Conservation (phyloP, 2,329 filamentous ascomycete genomes). For the Rhinocladiella similis region DNA sequence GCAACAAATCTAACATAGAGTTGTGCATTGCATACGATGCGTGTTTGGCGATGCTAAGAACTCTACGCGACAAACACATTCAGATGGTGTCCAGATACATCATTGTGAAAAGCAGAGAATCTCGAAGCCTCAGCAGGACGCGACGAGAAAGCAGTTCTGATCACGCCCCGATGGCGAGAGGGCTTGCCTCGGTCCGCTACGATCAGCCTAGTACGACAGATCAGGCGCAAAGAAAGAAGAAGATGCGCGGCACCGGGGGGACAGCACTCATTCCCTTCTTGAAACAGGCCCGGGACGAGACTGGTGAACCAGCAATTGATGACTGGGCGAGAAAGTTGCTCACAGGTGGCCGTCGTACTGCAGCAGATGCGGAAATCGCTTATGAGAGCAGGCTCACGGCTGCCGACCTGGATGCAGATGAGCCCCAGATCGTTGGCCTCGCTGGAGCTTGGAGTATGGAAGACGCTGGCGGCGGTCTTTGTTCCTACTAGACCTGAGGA, state of each 20-base stretch:
- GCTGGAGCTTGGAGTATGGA: conserved; percentile 89
- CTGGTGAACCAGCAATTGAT: conserved; percentile 83
- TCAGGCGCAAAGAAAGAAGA: conserved; percentile 44
- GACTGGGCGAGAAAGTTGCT: conserved; percentile 61
- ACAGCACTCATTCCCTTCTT: conserved; percentile 93
- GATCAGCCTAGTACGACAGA: conserved; percentile 30
- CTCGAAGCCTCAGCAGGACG: conserved; percentile 60
- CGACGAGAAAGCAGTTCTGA: conserved; percentile 51
- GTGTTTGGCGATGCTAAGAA: conserved; percentile 75
- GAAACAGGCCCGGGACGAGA: conserved; percentile 95
- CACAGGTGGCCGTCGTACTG: conserved; percentile 49
- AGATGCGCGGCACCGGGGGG: conserved; percentile 85
- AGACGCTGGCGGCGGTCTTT: conserved; percentile 68
- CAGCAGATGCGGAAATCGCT: conserved; percentile 49
- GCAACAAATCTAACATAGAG: conserved; percentile 59
- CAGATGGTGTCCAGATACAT: conserved; percentile 96
- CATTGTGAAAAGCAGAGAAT: conserved; percentile 79
- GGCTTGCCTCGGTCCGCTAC: conserved; percentile 35
- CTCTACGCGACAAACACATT: conserved; percentile 90
- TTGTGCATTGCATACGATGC: conserved; percentile 85
- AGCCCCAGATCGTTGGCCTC: conserved; percentile 64
- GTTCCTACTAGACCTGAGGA: conserved; percentile 48
- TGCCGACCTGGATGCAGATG: conserved; percentile 50
- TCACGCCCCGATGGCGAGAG: conserved; percentile 25
- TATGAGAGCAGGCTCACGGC: conserved; percentile 26